Base-by-base conservation (phyloP, 2,329 filamentous ascomycete species). In the Sporothrix variecibatus region DNA sequence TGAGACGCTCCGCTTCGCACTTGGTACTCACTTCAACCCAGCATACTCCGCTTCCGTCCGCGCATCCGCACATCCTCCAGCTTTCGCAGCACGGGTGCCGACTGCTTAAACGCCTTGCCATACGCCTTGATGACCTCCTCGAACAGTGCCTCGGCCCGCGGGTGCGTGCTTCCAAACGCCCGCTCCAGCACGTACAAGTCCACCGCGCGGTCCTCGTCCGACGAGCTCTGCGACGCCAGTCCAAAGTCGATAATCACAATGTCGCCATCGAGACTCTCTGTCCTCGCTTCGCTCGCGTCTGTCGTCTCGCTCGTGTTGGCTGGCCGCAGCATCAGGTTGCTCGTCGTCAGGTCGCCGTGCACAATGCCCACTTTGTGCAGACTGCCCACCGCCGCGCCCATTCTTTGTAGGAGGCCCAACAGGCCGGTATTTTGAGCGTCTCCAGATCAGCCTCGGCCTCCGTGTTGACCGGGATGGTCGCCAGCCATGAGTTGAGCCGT, bases 321-420 rank as follows among this genome's bases (percentile, higher is more conserved):
- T 60, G 71, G 26, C 75, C 89, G 82, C 77, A 98, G 81, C 92
- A 99, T 98, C 84, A 99, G 87, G 83, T 99, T 99, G 84, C 95
- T 98, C 76, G 95, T 99, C 75, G 96, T 99, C 84, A 99, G 83
- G 84, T 99, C 96, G 56, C 96, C 96, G 84, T 99, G 96, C 75
- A 97, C 91, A 73, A 98, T 89, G 20, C 95, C 95, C n/a, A 90
- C 87, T 72, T 87, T 88, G 85, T 99, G 96, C 85, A 99, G 85
- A 72, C 82, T 87, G 8, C 93, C 94, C 20, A 97, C 88, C 1
- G 91, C 90, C 5, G 81, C 80, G 0, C 94, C 95, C 75, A 97
- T 90, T 76, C 88, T 86, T 65, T 86, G 83, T 89, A 97, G 90
- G 75, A 97, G 83, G 15, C 81, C 85, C 64, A 87, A 84, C 20